Conservation (phyloP, 345 rosid species). For the Geranium rotundifolium region DNA sequence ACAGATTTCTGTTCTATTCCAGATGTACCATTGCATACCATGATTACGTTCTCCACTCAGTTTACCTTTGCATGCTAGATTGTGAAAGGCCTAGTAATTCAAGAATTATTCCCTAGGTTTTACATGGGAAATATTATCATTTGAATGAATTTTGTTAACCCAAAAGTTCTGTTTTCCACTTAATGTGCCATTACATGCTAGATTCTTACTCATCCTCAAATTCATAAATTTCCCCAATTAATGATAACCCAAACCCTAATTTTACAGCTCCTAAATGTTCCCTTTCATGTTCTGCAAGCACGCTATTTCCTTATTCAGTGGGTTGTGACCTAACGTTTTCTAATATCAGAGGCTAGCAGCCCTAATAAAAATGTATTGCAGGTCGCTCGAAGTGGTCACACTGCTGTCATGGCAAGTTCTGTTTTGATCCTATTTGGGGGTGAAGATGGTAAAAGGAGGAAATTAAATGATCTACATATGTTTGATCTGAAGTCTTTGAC, state of each 20-base stretch:
- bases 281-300: not conserved
- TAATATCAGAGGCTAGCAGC: not conserved
- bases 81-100: too few species aligned
- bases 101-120: too few species aligned
- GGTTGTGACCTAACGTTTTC: not conserved
- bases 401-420: slow-evolving; percentile 79
- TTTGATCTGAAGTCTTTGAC: slow-evolving; percentile 87
- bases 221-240: not conserved
- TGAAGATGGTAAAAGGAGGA: slow-evolving; percentile 83
- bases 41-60: too few species aligned
- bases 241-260: not conserved
- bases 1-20: not conserved
- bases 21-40: not conserved
- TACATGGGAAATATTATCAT: too few species aligned
- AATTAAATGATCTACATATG: slow-evolving; percentile 89
- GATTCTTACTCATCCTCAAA: not conserved
- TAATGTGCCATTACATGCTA: not conserved
- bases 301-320: not conserved
- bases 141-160: too few species aligned
- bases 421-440: slow-evolving; percentile 83
- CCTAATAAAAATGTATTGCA: slow-evolving; percentile 19
- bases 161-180: not conserved
- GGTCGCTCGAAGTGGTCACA: slow-evolving; percentile 84
- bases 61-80: too few species aligned
- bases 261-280: not conserved